These are phyloP conservation scores for Urostyla sp. DNA, from an alignment of 73 alveolate genomes.

Conservation along the genomic window DNA sequence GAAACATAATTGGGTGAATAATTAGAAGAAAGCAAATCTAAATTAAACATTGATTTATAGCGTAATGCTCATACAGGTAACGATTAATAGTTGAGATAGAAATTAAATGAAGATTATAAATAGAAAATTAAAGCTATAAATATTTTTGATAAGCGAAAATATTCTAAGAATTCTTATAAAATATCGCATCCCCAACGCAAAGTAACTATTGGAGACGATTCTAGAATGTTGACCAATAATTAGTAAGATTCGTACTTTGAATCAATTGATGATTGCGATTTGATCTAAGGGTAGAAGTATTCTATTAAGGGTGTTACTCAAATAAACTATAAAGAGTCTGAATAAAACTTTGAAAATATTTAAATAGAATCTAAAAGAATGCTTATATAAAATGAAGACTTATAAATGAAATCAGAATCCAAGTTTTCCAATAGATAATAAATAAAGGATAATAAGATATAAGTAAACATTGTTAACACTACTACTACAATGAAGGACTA, in stretches of 20 bases:
- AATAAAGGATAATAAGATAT: neutral
- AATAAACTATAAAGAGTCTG: neutral
- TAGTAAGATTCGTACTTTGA: constrained; percentile 21
- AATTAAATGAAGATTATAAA: neutral
- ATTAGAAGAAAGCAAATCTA: neutral
- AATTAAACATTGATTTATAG: neutral
- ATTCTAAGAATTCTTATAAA: neutral
- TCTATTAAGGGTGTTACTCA: constrained; percentile 25
- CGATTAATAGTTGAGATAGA: too few relatives aligned
- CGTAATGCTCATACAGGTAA: too few relatives aligned
- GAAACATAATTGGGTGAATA: neutral
- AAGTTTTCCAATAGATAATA: neutral
- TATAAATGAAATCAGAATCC: constrained; percentile 2
- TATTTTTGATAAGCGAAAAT: neutral
- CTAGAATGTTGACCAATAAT: constrained; percentile 12
- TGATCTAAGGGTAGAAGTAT: constrained; percentile 26
- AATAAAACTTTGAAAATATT: neutral
- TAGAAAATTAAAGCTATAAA: neutral
- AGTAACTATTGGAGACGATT: too few relatives aligned
- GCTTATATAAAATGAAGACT: neutral
- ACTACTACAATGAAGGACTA: too few relatives aligned
- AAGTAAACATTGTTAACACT: neutral
- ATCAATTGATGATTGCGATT: constrained; percentile 40
- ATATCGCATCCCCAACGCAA: too few relatives aligned
- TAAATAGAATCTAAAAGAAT: neutral